Evolutionary conservation across 1,284 basidiomycete genomes (phyloP), one percentile per base, ranked within the genome.

Genomic region (Schizopora paradoxa): DNA sequence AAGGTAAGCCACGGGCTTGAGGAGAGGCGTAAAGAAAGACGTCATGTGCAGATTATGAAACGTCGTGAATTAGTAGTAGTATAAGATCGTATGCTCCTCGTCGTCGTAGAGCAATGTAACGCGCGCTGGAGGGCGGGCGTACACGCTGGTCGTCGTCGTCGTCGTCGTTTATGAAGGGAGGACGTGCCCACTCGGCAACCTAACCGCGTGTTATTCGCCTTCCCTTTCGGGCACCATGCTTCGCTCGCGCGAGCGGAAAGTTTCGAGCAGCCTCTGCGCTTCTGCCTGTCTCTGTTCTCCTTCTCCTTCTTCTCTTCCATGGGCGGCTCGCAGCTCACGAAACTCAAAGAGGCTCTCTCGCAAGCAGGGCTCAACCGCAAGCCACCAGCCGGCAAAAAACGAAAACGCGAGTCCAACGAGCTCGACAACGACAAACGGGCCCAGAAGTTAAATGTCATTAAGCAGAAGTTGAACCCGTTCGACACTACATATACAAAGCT

Each of bases 401-500:
- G 76, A 58, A 86, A 78, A 69, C 79, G 77, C 56, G 61, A 73
- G 8, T 62, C 59, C 2, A 49, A 61, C n/a, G 65, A 72, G 45
- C 61, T 61, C 6, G 89, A 91, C 64, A 82, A 86, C 60, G 80
- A 81, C 48, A 87, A 86, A 66, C 80, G 77, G 56, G 76, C 82
- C 0, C 77, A 82, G n/a, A 89, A 82, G 61, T 76, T 97, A 39
- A 79, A 81, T 51, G 84, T 87, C 60, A 95, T 99, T 52, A 82
- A 91, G 51, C 73, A 80, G 53, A 80, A 77, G 53, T 73, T 98
- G 57, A 98, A 98, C 68, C 89, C 90, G 22, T 99, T 99, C 66
- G 95, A 99, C 62, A 76, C 84, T 56, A 87, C 91, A 56, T 86
- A 92, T 58, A 93, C 88, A 5, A 90, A 86, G 63, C 73, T 89